Evolutionary conservation across 1,284 basidiomycete species (phyloP), one percentile per base, ranked within the genome.

Genomic region (Tilletia caries): DNA sequence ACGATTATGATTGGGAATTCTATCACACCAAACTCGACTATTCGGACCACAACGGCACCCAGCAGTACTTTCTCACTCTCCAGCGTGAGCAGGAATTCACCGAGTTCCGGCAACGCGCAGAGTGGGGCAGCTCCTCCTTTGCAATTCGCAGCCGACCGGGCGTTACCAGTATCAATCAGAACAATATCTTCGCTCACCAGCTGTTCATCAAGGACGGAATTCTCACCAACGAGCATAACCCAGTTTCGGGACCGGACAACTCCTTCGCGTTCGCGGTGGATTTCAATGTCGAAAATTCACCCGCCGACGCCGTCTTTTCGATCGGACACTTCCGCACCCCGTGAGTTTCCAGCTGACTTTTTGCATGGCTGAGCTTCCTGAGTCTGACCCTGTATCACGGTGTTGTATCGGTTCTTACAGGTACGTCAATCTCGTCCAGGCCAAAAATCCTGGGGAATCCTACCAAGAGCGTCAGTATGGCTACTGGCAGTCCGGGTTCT

Each of bases 91-190:
- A 80, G 65, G 67, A 72, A 18, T 82, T 79, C 70, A 73, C 74
- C 46, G 79, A 82, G 69, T 76, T 70, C 71, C 73, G 74, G n/a
- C 79, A 82, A 68, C 74, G 80, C 29, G 79, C 81, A 65, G 81
- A 82, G 66, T 82, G 81, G 81, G 81, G 81, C 43, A 75, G 73
- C 43, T 76, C 74, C 15, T 74, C 75, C 20, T 82, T 78, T 60
- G 77, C 81, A 43, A 76, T 73, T 20, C 50, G 74, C 32, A 73
- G 75, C 52, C 67, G 76, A 65, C 71, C 73, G 13, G 79, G 78
- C 43, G 68, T 80, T 46, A 66, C 66, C 6, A 74, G 72, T 58
- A 67, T 73, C 34, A 80, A 80, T 75, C 75, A 79, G 69, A 80
- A 80, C 75, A 80, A 80, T 37, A 70, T 78, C 46, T 73, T 76